phyloP scores from a whole-genome alignment of 805 yeast genomes.

The Wickerhamiella kurtzmanii region DNA sequence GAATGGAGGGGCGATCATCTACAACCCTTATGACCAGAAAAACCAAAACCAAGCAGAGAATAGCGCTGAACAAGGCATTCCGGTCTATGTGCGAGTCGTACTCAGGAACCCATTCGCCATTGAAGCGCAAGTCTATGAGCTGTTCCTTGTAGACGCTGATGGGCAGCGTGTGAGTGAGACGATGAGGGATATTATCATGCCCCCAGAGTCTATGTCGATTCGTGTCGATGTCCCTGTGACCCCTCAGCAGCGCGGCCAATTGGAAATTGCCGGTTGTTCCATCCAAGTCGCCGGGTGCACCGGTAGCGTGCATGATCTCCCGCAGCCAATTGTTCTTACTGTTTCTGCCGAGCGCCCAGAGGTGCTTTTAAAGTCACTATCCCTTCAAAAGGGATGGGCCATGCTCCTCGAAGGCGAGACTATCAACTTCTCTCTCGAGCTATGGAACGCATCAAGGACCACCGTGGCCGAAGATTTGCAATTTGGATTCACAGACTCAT shows the following conservation, averaged over 20 bases:
- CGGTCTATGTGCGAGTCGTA: slow-evolving; percentile 40
- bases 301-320: slow-evolving; percentile 28
- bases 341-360: slow-evolving; percentile 42
- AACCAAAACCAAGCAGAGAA: slow-evolving; percentile 21
- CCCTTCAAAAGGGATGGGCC: slow-evolving; percentile 49
- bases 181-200: slow-evolving; percentile 19
- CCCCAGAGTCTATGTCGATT: slow-evolving; percentile 18
- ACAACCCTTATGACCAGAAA: slow-evolving; percentile 40
- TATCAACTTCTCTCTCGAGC: slow-evolving; percentile 34
- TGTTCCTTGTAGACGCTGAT: slow-evolving; percentile 18
- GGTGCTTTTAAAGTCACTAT: slow-evolving; percentile 37
- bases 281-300: slow-evolving; percentile 40
- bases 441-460: slow-evolving; percentile 42
- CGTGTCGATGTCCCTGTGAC: slow-evolving; percentile 14
- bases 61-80: slow-evolving; percentile 42
- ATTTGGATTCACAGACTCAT: slow-evolving; percentile 59
- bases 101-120: slow-evolving; percentile 74
- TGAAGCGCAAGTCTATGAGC: slow-evolving; percentile 43
- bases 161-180: slow-evolving; percentile 16
- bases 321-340: slow-evolving; percentile 24
- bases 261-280: slow-evolving; percentile 38
- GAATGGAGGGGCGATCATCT: slow-evolving; percentile 13
- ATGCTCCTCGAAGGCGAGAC: slow-evolving; percentile 73
- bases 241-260: slow-evolving; percentile 31
- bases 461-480: slow-evolving; percentile 44